Evolutionary conservation across 139 green algal genomes (phyloP), one percentile per base, ranked within the genome.

Genomic region (Yamagishiella unicocca): DNA sequence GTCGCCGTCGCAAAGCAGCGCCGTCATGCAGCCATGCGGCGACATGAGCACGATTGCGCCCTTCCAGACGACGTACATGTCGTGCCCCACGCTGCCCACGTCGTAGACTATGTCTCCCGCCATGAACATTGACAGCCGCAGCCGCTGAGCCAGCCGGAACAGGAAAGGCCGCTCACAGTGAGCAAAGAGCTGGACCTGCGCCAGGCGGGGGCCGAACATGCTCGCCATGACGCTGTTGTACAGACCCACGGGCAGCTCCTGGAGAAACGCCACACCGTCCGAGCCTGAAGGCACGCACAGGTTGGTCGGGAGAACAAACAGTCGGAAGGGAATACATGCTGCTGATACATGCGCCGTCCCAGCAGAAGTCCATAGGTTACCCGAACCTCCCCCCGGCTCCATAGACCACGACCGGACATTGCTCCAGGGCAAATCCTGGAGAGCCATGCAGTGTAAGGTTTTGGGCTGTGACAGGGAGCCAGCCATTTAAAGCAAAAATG

Each of bases 1-100:
- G 43, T 86, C 64, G 21, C 80, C 80, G 14, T 66, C 64, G 31
- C 12, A 33, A 6, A 86, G 43, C 64, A 86, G 66, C 80, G 80
- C 80, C 2, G 62, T 55, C 33, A 67, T 67, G 33, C 21, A 55
- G 22, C 80, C 80, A 33, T 67, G 31, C 8, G 43, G 43, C 43
- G 12, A 43, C 31, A 72, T 55, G 4, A 86, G 80, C 42, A 4
- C 80, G 43, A 86, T 43, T 1, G 35, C 62, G 25, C 80, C 80
- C 62, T 38, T 67, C 64, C 80, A 86, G 21, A 86, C 53, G 17
- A 78, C 31, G 80, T 78, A 86, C 80, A 86, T 86, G 21, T 86
- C 64, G 66, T 86, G 80, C 19, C 80, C 80, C 64, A 86, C 80
- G 21, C 43, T 54, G 42, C 43, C 62, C 27, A 78, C 25, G 2